Evolutionary conservation across 2,329 filamentous ascomycete species (phyloP), one percentile per base, ranked within the genome.

Genomic region (Cercospora brassicicola): DNA sequence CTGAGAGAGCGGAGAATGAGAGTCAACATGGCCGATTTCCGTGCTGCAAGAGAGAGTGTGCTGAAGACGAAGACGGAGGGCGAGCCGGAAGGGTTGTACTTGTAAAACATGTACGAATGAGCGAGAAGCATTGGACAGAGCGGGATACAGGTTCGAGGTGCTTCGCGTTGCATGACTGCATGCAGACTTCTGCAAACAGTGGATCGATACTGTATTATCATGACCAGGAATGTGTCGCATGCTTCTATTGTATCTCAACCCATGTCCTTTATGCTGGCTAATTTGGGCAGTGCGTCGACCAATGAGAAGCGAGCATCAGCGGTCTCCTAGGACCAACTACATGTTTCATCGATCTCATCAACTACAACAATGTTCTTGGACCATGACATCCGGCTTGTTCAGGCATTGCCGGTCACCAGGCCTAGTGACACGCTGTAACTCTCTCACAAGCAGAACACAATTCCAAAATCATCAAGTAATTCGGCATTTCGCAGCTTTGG

Each of bases 61-160:
- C 86, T 99, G 81, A 96, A 96, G 84, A 99, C 96, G 60, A 99
- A 99, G 90, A 95, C 91, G 78, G 95, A 99, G 84, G 94, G 94
- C 74, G 96, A 98, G 83, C 95, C 96, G 0, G 95, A 99, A 84
- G 95, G 95, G 75, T 83, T 99, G 87, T 99, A 99, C 84, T 89
- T 99, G 91, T 99, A 97, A 92, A 82, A 77, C 15, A 36, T 36
- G 28, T 59, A 10, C 15, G 15, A 28, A 59, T 18, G 30, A 20
- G 28, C 28, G 55, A 18, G 10, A 23, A 10, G 31, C 31, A 59
- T 36, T 33, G 30, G 30, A 31, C 11, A 55, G 55, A 33, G 28
- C 30, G 18, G 55, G 55, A 59, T 18, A 36, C 55, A 36, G 31
- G 13, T 36, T 31, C 55, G 55, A 59, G 55, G n/a, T 23, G 28